Base-by-base conservation (phyloP, 257 asterid genomes). In the Coffea canephora region DNA sequence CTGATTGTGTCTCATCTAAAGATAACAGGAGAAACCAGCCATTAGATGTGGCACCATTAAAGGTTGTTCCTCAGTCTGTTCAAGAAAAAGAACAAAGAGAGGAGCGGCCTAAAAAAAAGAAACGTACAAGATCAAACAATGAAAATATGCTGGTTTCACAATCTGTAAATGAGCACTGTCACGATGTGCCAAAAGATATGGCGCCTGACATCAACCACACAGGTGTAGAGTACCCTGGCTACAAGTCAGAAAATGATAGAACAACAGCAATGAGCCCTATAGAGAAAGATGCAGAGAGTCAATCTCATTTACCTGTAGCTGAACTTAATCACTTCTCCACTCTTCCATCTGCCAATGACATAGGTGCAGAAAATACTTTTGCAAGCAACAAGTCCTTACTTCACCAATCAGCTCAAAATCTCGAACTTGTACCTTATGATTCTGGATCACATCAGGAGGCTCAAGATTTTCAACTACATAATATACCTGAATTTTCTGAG, bases 1-100 rank as follows among this genome's bases (percentile, higher is more conserved):
- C 81, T 62, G 91, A 84, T 46, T 89, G 94, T 65, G 91, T 90
- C 69, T 93, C 97, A 7, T 93, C 97, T 39, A 88, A 75, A 82
- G 89, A 83, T 82, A 87, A 77, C 75, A 69, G 85, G 82, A 88
- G 80, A 80, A 89, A 82, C 78, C 87, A 82, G 69, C 75, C 82
- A 23, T 31, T 66, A 64, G 88, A 75, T 71, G 66, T 74, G 36
- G 69, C 62, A 41, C 78, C 80, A 52, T 34, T 19, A 36, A 78
- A 77, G 54, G 78, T 25, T 74, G 52, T 79, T 67, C 70, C 82
- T 76, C 84, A 82, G 45, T 78, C 78, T 57, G 74, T 80, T 66
- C 85, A 74, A 66, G 90, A 78, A 55, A 83, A 87, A 67, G 89
- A 79, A 41, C 76, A 68, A 52, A 83, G 34, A 16, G 80, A 78